Percentiles rank a stretch among this genome's conserved stretches.
Evolutionary conservation across 2,329 filamentous ascomycete species (phyloP).

Genomic region (Remersonia thermophila): DNA sequence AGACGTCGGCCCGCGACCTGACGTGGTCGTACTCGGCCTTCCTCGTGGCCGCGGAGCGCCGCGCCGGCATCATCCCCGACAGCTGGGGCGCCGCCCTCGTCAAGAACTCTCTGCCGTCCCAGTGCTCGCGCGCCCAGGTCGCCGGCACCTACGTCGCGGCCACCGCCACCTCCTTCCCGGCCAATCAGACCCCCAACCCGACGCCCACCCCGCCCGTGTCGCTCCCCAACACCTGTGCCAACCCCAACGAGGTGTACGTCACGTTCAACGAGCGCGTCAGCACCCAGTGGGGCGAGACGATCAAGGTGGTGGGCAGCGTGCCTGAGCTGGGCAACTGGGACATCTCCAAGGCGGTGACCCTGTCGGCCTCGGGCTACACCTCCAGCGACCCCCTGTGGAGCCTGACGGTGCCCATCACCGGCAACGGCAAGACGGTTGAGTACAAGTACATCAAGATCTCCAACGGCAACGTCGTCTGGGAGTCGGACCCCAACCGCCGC

Average conservation of each 20-base stretch:
- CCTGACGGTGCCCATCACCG: slow-evolving; percentile 37
- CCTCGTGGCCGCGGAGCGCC: slow-evolving; percentile 47
- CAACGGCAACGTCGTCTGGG: slow-evolving; percentile 49
- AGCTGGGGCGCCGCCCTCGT: slow-evolving; percentile 38
- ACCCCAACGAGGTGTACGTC: slow-evolving; percentile 39
- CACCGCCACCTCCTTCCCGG: slow-evolving; percentile 36
- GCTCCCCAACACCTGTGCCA: slow-evolving; percentile 25
- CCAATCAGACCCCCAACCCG: slow-evolving; percentile 32
- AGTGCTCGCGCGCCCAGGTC: slow-evolving; percentile 35
- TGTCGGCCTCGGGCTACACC: slow-evolving; percentile 49
- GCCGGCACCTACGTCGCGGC: slow-evolving; percentile 39
- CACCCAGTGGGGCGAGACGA: slow-evolving; percentile 48
- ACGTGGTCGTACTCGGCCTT: slow-evolving; percentile 67
- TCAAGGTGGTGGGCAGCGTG: slow-evolving; percentile 52
- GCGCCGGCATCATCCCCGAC: slow-evolving; percentile 40
- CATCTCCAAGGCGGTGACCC: slow-evolving; percentile 36
- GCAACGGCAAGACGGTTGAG: slow-evolving; percentile 41
- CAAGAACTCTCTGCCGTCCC: slow-evolving; percentile 34
- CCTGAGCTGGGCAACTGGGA: slow-evolving; percentile 52
- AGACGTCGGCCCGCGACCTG: slow-evolving; percentile 52
- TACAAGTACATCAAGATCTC: slow-evolving; percentile 58
- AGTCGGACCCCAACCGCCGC: slow-evolving; percentile 43
- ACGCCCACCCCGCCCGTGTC: slow-evolving; percentile 13
- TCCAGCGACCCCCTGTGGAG: slow-evolving; percentile 49
- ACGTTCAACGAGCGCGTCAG: slow-evolving; percentile 48